These are phyloP conservation scores for Penicillium goetzii DNA, from an alignment of 495 filamentous ascomycete species.

Conservation along the genomic window DNA sequence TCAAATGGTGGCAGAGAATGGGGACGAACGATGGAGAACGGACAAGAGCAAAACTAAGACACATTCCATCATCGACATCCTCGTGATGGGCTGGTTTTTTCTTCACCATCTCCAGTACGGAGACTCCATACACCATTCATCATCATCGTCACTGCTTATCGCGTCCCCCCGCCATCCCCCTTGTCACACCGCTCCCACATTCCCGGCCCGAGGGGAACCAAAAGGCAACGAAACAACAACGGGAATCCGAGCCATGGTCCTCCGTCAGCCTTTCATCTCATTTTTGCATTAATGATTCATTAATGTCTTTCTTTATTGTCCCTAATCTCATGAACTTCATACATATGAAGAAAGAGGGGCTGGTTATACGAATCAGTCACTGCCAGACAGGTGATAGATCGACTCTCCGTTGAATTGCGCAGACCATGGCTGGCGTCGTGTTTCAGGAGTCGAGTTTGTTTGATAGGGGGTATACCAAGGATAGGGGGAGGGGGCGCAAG, in stretches of 20 bases:
- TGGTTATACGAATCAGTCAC: neutral
- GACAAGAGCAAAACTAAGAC: neutral
- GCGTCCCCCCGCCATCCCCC: slow-evolving; percentile 12
- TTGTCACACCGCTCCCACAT: slow-evolving; percentile 32
- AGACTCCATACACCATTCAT: neutral
- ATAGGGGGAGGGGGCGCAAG: neutral
- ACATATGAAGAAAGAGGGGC: slow-evolving; percentile 8
- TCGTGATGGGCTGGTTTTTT: neutral
- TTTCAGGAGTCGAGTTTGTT: slow-evolving; percentile 4
- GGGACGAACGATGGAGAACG: slow-evolving; percentile 4
- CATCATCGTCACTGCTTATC: neutral
- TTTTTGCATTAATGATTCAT: slow-evolving; percentile 6
- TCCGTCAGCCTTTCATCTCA: slow-evolving; percentile 23
- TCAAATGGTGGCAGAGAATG: slow-evolving; percentile 11
- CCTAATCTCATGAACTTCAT: neutral
- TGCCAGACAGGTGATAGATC: slow-evolving; percentile 6
- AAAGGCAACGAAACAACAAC: slow-evolving; percentile 5
- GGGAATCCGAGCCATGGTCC: slow-evolving; percentile 30
- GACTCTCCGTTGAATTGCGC: neutral
- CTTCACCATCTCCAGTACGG: neutral
- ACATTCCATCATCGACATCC: slow-evolving; percentile 7
- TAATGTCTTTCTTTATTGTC: neutral
- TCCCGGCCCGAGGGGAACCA: slow-evolving; percentile 14
- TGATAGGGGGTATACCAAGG: neutral
- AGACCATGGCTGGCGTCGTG: neutral